Base-by-base conservation (phyloP, 495 filamentous ascomycete genomes). In the Pseudevernia furfuracea region DNA sequence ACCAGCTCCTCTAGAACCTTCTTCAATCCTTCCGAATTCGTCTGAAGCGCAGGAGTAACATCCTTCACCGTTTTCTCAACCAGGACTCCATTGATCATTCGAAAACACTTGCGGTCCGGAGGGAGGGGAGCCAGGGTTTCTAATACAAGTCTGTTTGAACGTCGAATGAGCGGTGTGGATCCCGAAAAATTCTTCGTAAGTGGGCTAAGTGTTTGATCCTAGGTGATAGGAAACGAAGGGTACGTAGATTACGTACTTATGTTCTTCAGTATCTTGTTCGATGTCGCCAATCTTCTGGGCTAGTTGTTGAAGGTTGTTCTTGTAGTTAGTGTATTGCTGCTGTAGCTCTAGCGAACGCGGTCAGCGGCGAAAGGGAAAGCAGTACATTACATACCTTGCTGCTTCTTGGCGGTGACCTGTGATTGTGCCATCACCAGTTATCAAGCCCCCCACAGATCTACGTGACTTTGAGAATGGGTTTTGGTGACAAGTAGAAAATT, bases 251-350 rank as follows among this genome's bases (percentile, higher is more conserved):
- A 65, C 69, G 30, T 76, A 98, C 94, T 94, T 97, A 79, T 98
- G 94, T 74, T 98, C 94, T 74, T 98, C 94, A 34, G 90, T 86
- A 71, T 98, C 94, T 72, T 95, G 90, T 76, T 98, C 94, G 60
- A 98, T 88, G 72, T 97, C 92, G 11, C 94, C 94, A 67, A 97
- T 96, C 78, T 96, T 97, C 71, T 90, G 85, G 21, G 94, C 95
- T 67, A 98, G 82, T 69, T 92, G 87, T 78, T 97, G 93, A 60
- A 98, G 85, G 34, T 84, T 89, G 74, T 92, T 95, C 76, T 98
- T 98, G 85, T 91, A 98, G 77, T 89, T 96, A 57, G 85, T 85
- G 76, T 97, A 98, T 72, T 96, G 92, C 65, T 82, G 74, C 77
- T 98, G 94, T 67, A 98, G 87, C 77, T 98, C 94, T 96, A 74